phyloP scores from a whole-genome alignment of 1,284 basidiomycete species.

The Sphaerobolus stellatus region DNA sequence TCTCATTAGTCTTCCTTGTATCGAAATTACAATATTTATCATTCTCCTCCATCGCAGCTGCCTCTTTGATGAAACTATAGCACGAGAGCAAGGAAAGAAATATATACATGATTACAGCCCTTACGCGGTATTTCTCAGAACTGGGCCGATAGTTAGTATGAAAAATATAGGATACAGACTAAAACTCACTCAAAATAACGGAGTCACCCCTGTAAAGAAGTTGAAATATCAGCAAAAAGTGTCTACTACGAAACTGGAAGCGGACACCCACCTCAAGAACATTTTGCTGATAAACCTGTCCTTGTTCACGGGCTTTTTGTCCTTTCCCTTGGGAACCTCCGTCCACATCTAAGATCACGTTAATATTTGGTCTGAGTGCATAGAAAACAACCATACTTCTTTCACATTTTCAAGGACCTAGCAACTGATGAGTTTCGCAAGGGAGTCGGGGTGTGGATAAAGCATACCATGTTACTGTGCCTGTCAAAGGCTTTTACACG shows the following conservation, averaged over 20 bases:
- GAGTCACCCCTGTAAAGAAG: constrained; percentile 76
- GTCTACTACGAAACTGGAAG: background rate
- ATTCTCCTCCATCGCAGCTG: too few species aligned
- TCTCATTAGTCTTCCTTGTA: too few species aligned
- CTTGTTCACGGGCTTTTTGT: constrained; percentile 98
- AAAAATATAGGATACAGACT: constrained; percentile 6
- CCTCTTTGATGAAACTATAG: too few species aligned
- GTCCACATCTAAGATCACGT: constrained; percentile 87
- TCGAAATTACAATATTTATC: too few species aligned
- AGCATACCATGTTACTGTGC: constrained; percentile 94
- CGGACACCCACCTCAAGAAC: constrained; percentile 70
- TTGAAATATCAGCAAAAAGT: constrained; percentile 15
- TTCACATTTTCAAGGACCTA: constrained; percentile 96
- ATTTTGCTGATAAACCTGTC: constrained; percentile 99
- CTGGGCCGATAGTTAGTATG: constrained; percentile 38
- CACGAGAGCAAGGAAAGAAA: too few species aligned
- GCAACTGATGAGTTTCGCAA: constrained; percentile 1
- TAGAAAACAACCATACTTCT: constrained; percentile 57
- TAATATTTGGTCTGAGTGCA: background rate
- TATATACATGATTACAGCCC: too few species aligned
- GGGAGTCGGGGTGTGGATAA: background rate
- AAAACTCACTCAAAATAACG: constrained; percentile 82
- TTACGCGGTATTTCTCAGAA: constrained; percentile 84
- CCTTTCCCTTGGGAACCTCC: constrained; percentile 96
- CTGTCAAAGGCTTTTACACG: constrained; percentile 99